Base-by-base conservation (phyloP, 2,329 filamentous ascomycete species). In the Paradendryphiella salina region DNA sequence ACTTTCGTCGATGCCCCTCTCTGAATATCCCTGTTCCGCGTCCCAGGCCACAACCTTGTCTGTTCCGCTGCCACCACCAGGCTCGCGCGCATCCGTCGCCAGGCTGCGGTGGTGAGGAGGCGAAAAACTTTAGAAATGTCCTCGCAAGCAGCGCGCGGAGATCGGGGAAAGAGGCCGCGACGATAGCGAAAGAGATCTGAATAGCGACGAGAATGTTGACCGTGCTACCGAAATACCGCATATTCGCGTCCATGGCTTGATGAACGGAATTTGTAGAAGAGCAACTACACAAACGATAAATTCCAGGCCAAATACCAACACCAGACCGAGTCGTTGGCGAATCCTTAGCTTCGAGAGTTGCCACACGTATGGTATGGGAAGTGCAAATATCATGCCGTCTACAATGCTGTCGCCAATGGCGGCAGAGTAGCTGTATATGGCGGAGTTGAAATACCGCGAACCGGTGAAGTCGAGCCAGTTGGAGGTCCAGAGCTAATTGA, bases 151-250 rank as follows among this genome's bases (percentile, higher is more conserved):
- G 37, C 1, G 63, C 65, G 11, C 63, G 56, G 4, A 69, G 17
- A 39, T 69, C 65, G 2, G 64, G 65, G 8, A 66, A 49, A 6
- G 59, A 64, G 5, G 65, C 64, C 1, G 64, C 65, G 7, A 66
- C 44, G 21, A 69, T 66, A 1, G 62, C 64, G 10, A 67, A 47
- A 1, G 52, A 54, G 6, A 69, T 57, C 29, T 69, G 63, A 13
- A 67, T 61, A 3, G 63, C 58, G 32, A 66, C 49, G 20, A 67
- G 58, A 17, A 67, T 48, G 18, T 67, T 69, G 44, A 67, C 65
- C 1, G 58, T 54, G 3, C 51, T 55, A 10, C 65, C 65, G 31
- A 69, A 67, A 32, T 69, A 67, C 5, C 37, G 50, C 9, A 51
- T 35, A 4, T 56, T 53, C 9, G 50, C 49, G 43, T 63, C 54